Evolutionary conservation across 495 filamentous ascomycete genomes (phyloP), one percentile per base, ranked within the genome.

Genomic region (Penicillium diatomitis): DNA sequence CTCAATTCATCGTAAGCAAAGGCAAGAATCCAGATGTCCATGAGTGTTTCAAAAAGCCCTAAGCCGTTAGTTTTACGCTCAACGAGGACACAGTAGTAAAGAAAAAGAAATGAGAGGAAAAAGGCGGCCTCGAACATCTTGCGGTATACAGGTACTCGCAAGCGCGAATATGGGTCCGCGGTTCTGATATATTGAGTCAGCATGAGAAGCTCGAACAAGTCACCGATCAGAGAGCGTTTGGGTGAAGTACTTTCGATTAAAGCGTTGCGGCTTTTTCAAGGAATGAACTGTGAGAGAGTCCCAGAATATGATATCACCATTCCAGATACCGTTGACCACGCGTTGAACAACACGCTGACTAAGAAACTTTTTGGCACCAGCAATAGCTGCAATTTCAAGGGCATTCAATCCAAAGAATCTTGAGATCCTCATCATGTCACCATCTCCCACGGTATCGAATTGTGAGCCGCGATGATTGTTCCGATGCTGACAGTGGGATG

Each of bases 291-390:
- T 84, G 31, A 96, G 68, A 35, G 73, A 80, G 51, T 95, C 85
- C 90, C 90, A 97, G 60, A 96, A 95, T 11, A 90, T 82, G 50
- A 96, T 95, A 48, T 90, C 81, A 20, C 90, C 91, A 40, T 82
- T 82, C 91, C 91, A 96, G 46, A 96, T 90, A 38, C 86, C 85
- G 47, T 88, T 83, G 38, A 96, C 82, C 48, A 96, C 84, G 52
- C 84, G 85, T 57, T 96, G 91, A 32, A 97, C 85, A 6, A 89
- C 77, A 44, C 74, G 73, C 62, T 96, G 90, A 62, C 87, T 87
- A 9, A 96, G 76, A 55, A 96, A 97, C 32, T 84, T 84, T 66
- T 96, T 97, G 28, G 90, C 88, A 52, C 85, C 80, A n/a, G 85
- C 86, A 32, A 96, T 82, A 35, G 85, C 82, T 35, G 90, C 91